phyloP scores from a whole-genome alignment of 768 basidiomycete species.

The Termitomyces sp. region DNA sequence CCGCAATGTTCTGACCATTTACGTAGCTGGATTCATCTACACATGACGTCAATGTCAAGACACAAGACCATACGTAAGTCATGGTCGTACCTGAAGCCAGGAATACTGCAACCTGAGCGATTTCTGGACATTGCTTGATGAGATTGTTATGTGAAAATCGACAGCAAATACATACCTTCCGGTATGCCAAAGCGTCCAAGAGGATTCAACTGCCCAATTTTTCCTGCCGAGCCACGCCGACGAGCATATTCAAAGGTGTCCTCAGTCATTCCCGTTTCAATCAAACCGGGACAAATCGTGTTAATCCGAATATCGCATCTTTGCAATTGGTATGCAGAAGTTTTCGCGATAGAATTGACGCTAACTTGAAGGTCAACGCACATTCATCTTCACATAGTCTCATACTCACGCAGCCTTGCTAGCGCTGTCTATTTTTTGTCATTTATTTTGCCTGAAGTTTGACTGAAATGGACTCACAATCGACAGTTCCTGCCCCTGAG shows the following conservation, averaged over 20 bases:
- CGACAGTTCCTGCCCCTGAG: slow-evolving; percentile 75
- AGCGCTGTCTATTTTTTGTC: slow-evolving; percentile 61
- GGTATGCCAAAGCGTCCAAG: slow-evolving; percentile 77
- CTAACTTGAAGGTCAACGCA: slow-evolving; percentile 27
- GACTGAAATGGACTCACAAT: slow-evolving; percentile 51
- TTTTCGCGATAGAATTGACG: slow-evolving; percentile 86
- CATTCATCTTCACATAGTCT: neutral
- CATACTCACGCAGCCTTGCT: slow-evolving; percentile 83
- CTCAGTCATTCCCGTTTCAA: slow-evolving; percentile 90
- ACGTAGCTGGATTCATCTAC: slow-evolving; percentile 88
- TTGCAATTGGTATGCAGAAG: slow-evolving; percentile 72
- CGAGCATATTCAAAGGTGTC: slow-evolving; percentile 75
- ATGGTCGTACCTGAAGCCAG: slow-evolving; percentile 70
- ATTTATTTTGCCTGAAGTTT: neutral
- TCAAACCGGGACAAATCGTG: slow-evolving; percentile 85
- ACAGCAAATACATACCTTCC: slow-evolving; percentile 47
- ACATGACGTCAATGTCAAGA: neutral
- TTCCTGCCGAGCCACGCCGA: slow-evolving; percentile 62
- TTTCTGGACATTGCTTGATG: slow-evolving; percentile 45
- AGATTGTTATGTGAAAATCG: neutral
- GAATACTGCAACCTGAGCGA: slow-evolving; percentile 82
- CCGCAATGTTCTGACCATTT: slow-evolving; percentile 82
- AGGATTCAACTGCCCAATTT: slow-evolving; percentile 84
- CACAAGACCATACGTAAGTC: neutral
- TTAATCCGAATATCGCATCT: slow-evolving; percentile 86